Conservation (phyloP, 345 rosid species). For the Eucalyptus grandis region DNA sequence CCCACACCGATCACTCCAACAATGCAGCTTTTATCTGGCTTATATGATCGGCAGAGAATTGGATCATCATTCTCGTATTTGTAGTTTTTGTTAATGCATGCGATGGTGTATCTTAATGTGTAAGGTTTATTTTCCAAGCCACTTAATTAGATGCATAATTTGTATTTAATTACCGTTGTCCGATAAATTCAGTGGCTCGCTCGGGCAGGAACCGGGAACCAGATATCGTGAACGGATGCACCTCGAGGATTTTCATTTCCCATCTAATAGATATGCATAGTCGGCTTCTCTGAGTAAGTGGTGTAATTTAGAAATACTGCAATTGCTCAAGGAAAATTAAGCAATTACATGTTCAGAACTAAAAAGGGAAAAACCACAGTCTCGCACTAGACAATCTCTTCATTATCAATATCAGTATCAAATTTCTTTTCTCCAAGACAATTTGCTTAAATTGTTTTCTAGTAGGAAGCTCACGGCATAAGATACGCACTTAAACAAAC, state of each 20-base stretch:
- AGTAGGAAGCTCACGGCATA: too few species aligned
- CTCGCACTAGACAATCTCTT: background rate
- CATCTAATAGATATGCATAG: background rate
- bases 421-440: too few species aligned
- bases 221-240: background rate
- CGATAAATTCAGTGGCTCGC: background rate
- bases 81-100: background rate
- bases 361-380: background rate
- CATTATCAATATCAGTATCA: background rate
- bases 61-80: background rate
- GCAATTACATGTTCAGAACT: background rate
- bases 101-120: background rate
- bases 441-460: too few species aligned
- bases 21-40: background rate
- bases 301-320: background rate
- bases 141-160: background rate
- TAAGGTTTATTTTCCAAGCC: background rate
- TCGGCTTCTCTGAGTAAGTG: background rate
- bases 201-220: background rate
- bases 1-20: background rate
- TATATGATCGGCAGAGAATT: background rate
- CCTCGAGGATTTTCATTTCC: background rate
- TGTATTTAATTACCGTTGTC: background rate
- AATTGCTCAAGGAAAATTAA: background rate
- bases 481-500: too few species aligned